A percentile compares a stretch with the other conserved stretches of the same genome.
These are phyloP conservation scores for Aspergillus wentii DNA, from an alignment of 495 filamentous ascomycete species.

Conservation along the genomic window DNA sequence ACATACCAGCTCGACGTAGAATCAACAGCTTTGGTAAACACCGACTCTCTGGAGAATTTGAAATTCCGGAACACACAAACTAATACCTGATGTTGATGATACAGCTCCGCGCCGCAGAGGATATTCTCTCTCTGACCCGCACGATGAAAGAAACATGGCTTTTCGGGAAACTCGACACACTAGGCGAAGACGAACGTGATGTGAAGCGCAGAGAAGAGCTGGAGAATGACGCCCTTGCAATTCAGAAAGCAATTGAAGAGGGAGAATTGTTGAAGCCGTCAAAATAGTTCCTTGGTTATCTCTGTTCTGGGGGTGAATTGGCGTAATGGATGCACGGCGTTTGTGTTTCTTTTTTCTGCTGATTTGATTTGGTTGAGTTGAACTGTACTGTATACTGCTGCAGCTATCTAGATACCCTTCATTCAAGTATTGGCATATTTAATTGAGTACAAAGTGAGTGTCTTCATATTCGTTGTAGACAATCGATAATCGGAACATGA, in stretches of 20 bases:
- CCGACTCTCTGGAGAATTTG: background rate
- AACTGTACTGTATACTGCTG: background rate
- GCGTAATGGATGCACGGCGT: background rate
- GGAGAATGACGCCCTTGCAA: constrained; percentile 43
- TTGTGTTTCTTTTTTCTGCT: background rate
- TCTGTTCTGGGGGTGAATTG: background rate
- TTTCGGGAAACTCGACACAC: constrained; percentile 63
- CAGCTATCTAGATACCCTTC: background rate
- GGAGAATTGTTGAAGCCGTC: constrained; percentile 26
- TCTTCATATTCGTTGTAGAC: too few relatives aligned
- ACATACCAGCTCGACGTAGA: constrained; percentile 61
- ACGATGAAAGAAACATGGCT: constrained; percentile 71
- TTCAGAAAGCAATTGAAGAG: constrained; percentile 45
- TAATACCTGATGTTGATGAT: background rate
- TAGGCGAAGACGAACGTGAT: constrained; percentile 47
- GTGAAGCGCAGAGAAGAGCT: constrained; percentile 38
- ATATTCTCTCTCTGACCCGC: constrained; percentile 57
- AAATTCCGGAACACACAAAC: constrained; percentile 1
- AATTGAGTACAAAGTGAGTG: too few relatives aligned
- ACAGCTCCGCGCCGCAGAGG: constrained; percentile 62
- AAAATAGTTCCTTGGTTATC: constrained; percentile 2
- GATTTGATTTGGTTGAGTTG: background rate
- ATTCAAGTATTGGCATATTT: too few relatives aligned
- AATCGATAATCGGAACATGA: too few relatives aligned
- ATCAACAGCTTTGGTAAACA: constrained; percentile 54